Percentiles rank a stretch among this genome's conserved stretches.
Conservation (phyloP, 805 yeast genomes). For the Blastobotrys chiropterorum region DNA sequence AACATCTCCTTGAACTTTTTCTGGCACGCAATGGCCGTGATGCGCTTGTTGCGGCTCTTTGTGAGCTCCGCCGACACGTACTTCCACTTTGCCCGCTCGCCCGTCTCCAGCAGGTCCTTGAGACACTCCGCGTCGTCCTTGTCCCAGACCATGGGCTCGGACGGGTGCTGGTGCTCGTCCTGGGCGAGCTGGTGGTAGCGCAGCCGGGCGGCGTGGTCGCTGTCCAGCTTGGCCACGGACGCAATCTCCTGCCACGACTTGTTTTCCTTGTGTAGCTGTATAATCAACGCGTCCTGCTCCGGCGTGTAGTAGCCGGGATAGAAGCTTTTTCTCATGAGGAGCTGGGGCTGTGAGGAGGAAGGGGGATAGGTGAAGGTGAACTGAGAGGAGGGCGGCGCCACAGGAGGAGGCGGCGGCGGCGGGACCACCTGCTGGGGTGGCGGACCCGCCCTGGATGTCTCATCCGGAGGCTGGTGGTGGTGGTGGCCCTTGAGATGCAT, state of each 20-base stretch:
- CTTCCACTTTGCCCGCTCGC: conserved; percentile 56
- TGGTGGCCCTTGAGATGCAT: neutral
- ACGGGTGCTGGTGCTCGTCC: conserved; percentile 24
- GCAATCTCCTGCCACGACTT: conserved; percentile 71
- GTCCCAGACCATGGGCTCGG: conserved; percentile 29
- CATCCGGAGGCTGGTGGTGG: conserved; percentile 11
- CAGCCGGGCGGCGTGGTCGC: conserved; percentile 62
- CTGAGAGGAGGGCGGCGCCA: conserved; percentile 1
- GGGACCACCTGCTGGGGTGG: conserved; percentile 3
- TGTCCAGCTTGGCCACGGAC: conserved; percentile 50
- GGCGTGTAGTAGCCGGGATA: conserved; percentile 38
- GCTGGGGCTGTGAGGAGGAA: neutral
- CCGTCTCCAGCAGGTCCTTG: conserved; percentile 42
- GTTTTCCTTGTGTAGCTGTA: conserved; percentile 53
- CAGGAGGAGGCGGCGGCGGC: neutral
- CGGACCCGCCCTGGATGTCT: neutral
- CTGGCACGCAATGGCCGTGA: conserved; percentile 48
- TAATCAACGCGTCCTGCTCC: conserved; percentile 61
- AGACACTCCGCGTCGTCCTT: conserved; percentile 42
- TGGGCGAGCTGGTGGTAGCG: conserved; percentile 68
- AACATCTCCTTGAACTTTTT: conserved; percentile 50
- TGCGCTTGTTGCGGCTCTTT: conserved; percentile 32
- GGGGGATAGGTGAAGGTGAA: conserved; percentile 4
- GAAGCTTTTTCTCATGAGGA: conserved; percentile 1
- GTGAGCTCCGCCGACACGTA: conserved; percentile 41